phyloP scores from a whole-genome alignment of 306 rosid genomes.

The Quercus glauca region DNA sequence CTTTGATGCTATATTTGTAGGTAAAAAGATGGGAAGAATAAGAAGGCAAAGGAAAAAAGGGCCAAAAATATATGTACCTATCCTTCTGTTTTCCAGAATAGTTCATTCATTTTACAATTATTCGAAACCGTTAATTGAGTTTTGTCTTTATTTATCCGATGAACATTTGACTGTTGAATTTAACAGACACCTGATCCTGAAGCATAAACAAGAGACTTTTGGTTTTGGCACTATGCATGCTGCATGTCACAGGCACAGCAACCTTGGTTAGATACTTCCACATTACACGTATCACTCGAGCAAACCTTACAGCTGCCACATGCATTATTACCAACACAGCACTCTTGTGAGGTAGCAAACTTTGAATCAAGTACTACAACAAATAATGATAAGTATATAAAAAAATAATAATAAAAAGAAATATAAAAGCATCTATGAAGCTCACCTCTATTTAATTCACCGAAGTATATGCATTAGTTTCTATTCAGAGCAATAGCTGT shows the following conservation, averaged over 20 bases:
- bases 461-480: no score
- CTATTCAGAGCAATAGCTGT: neutral
- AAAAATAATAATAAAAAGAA: neutral
- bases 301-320: slow-evolving; percentile 31
- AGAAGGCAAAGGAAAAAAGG: neutral
- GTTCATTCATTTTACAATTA: neutral
- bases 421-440: neutral
- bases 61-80: no score
- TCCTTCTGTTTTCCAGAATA: neutral
- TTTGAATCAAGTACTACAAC: neutral
- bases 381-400: neutral
- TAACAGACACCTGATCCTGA: neutral
- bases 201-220: neutral
- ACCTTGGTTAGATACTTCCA: neutral
- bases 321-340: slow-evolving; percentile 14
- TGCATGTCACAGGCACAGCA: slow-evolving; percentile 20
- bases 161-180: neutral
- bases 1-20: no score
- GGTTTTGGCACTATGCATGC: slow-evolving; percentile 1
- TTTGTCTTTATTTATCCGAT: neutral
- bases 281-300: slow-evolving; percentile 31
- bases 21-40: neutral
- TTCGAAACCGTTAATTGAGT: neutral
- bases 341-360: slow-evolving; percentile 12
- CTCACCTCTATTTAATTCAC: neutral